Base-by-base conservation (phyloP, 2,329 filamentous ascomycete species). In the Scortechinia acanthostroma region DNA sequence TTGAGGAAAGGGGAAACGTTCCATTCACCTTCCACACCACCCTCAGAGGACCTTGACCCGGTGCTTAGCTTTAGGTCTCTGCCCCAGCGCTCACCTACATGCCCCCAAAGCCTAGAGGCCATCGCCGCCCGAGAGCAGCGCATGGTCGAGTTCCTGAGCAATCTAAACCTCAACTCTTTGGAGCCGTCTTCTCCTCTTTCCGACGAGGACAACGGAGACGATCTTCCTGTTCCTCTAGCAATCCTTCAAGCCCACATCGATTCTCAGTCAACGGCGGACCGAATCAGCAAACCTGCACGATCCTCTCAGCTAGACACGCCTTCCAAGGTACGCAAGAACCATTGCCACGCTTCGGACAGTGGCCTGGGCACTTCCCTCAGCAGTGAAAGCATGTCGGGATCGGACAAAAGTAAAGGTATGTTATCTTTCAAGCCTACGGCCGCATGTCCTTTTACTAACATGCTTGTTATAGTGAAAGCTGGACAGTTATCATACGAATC, bases 281-380 rank as follows among this genome's bases (percentile, higher is more conserved):
- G n/a, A n/a, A 30, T 30, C 25, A n/a, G n/a, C 64, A 22, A 52
- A 55, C 55, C 37, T 58, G 72, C 46, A 67, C 69, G 45, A 53
- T 49, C 50, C 50, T 50, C 47, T 46, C n/a, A n/a, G n/a, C n/a
- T n/a, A n/a, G 45, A 52, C 46, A 45, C 52, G 46, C 49, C 51
- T 45, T 47, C 52, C 50, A 49, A 52, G 51, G 49, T 55, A 17
- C 45, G 47, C 5, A 49, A 56, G 43, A 55, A 63, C 44, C 66
- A 75, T 58, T 69, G 70, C 52, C 75, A 79, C 59, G 67, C 69
- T 43, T 81, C 77, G 4, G 79, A 83, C 57, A 82, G 77, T 57
- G 79, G 79, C 42, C 65, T 83, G 46, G 79, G 79, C 43, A 74
- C 76, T 33, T 82, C 77, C 46, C 61, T 82, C 52, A 67, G 66